Evolutionary conservation across 2,329 filamentous ascomycete species (phyloP), one percentile per base, ranked within the genome.

Genomic region (Elsinoe australis): DNA sequence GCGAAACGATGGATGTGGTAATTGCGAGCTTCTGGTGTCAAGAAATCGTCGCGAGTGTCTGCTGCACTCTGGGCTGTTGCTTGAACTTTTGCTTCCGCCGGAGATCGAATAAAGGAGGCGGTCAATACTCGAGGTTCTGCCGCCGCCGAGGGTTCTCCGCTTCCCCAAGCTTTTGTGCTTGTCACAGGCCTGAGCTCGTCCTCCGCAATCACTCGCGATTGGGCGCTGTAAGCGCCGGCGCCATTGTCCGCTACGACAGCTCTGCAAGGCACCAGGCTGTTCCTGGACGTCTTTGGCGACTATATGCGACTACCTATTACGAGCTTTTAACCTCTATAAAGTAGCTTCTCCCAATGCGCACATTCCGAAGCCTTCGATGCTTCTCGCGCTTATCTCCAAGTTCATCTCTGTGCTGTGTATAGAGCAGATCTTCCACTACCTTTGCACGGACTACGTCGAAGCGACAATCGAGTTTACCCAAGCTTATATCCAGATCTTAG

Each of bases 401-500:
- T 47, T 55, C 36, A 48, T 50, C 22, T 49, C 49, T 19, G 46
- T 53, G 17, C 45, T 53, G 36, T 29, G 49, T 17, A 51, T 54
- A 4, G 51, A 51, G 44, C 48, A 53, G 35, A 42, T 53, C 14
- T 51, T 53, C 51, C 47, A 54, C 44, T 53, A 53, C 19, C 47
- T 53, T 42, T 51, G 54, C 42, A 54, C 47, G 22, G 52, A 53
- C 34, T 60, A 61, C 51, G 46, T 56, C 15, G 53, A 57, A 28
- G 55, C 57, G 36, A 41, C 61, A 22, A 51, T 57, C 9, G 58
- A 61, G 39, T 56, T 58, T 17, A 52, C 50, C 12, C 50, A 55
- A 50, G 54, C 56, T 18, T 60, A 59, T 39, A 52, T 62, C n/a
- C 54, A 56, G 22, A 44, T 59, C 36, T 41, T 56, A 14, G 59